These are phyloP conservation scores for Phytophthora quininea DNA, from an alignment of 352 stramenopile species.

Conservation along the genomic window DNA sequence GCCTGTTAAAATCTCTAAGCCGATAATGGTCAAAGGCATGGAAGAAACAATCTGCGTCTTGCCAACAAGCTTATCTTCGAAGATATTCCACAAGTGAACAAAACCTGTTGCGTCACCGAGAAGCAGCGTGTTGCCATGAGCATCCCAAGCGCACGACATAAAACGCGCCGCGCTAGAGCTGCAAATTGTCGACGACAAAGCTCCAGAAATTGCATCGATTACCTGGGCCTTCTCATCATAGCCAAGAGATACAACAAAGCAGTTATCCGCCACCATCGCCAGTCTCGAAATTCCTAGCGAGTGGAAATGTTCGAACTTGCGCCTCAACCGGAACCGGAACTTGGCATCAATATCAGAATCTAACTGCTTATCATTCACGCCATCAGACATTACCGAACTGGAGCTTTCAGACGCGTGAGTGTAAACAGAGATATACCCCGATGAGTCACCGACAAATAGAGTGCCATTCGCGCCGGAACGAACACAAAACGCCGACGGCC, in stretches of 20 bases:
- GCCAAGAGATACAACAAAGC: constrained; percentile 73
- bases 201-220: constrained; percentile 68
- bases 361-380: constrained; percentile 19
- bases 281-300: constrained; percentile 62
- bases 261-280: constrained; percentile 66
- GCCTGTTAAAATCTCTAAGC: constrained; percentile 14
- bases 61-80: constrained; percentile 65
- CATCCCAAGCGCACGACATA: constrained; percentile 69
- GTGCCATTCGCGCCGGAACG: constrained; percentile 47
- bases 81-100: constrained; percentile 71
- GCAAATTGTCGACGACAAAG: constrained; percentile 58
- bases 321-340: constrained; percentile 64
- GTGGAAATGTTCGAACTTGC: constrained; percentile 69
- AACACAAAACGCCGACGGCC: constrained; percentile 64
- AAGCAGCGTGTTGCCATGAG: constrained; percentile 49
- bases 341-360: constrained; percentile 22
- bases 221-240: constrained; percentile 80
- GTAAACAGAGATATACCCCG: constrained; percentile 67
- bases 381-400: neutral
- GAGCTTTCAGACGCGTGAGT: constrained; percentile 17
- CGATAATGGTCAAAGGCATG: constrained; percentile 22
- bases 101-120: constrained; percentile 56
- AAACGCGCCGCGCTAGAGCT: constrained; percentile 58
- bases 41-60: constrained; percentile 36
- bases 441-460: constrained; percentile 71